Percentiles rank a stretch among this genome's conserved stretches.
Evolutionary conservation across 2,329 filamentous ascomycete genomes (phyloP).

Genomic region (Teratosphaeriaceae sp.): DNA sequence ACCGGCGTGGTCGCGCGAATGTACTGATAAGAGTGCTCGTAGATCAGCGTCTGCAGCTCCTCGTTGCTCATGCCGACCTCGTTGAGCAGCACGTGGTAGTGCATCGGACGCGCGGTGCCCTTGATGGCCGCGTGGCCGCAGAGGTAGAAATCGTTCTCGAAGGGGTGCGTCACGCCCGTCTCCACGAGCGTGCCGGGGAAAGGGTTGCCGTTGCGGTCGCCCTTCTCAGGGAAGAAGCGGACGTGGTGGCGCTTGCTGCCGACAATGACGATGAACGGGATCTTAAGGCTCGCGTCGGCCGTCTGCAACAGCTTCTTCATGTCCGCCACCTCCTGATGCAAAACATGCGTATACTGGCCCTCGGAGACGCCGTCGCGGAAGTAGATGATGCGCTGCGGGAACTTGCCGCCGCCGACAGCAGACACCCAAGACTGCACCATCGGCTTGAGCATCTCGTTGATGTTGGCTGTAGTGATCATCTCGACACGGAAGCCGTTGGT

Average conservation of each 20-base stretch:
- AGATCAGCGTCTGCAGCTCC: constrained; percentile 78
- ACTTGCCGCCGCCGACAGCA: constrained; percentile 44
- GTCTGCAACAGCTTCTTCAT: constrained; percentile 51
- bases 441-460: constrained; percentile 58
- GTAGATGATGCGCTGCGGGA: constrained; percentile 75
- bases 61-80: constrained; percentile 63
- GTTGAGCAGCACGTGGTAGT: constrained; percentile 80
- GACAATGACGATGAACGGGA: constrained; percentile 78
- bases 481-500: constrained; percentile 79
- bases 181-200: constrained; percentile 85
- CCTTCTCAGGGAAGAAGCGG: constrained; percentile 75
- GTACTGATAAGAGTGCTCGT: constrained; percentile 93
- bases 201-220: constrained; percentile 73
- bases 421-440: constrained; percentile 56
- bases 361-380: constrained; percentile 90
- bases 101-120: constrained; percentile 81
- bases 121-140: constrained; percentile 75
- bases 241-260: constrained; percentile 93
- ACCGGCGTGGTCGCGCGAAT: constrained; percentile 87
- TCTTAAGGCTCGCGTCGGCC: constrained; percentile 32
- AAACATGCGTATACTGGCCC: constrained; percentile 72
- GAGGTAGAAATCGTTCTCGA: constrained; percentile 82
- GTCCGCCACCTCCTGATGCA: constrained; percentile 68
- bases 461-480: constrained; percentile 63
- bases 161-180: constrained; percentile 80